Conservation (phyloP, 1,284 basidiomycete species). For the Marasmius fiardii region DNA sequence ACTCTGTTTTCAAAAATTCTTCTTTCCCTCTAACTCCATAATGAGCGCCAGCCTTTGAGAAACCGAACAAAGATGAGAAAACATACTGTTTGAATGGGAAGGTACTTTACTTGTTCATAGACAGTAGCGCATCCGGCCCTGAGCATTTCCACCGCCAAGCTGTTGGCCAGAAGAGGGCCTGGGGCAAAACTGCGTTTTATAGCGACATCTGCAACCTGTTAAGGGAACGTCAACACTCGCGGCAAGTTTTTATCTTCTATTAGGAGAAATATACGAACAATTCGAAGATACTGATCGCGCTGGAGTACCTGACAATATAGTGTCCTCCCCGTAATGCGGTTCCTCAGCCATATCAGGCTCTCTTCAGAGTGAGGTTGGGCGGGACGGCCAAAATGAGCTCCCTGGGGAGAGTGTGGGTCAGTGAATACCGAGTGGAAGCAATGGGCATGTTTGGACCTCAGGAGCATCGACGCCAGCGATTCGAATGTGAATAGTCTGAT, state of each 20-base stretch:
- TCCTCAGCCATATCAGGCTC: constrained; percentile 68
- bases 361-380: constrained; percentile 72
- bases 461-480: constrained; percentile 90
- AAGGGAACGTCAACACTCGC: background rate
- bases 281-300: constrained; percentile 79
- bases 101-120: constrained; percentile 52
- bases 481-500: constrained; percentile 80
- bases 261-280: constrained; percentile 42
- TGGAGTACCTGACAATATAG: constrained; percentile 69
- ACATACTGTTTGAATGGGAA: background rate
- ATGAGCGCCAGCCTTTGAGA: constrained; percentile 60
- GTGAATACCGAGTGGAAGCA: background rate
- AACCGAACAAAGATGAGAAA: background rate
- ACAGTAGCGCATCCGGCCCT: constrained; percentile 70
- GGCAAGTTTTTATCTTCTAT: background rate
- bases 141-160: constrained; percentile 76
- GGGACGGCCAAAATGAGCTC: constrained; percentile 75
- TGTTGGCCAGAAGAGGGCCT: constrained; percentile 45
- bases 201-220: constrained; percentile 67
- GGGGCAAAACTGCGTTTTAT: constrained; percentile 47
- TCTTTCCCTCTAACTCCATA: constrained; percentile 71
- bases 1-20: constrained; percentile 55
- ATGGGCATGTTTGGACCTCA: constrained; percentile 51
- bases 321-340: constrained; percentile 49
- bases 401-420: constrained; percentile 34